phyloP scores from a whole-genome alignment of 495 filamentous ascomycete species.

The Cladorrhinum samala region DNA sequence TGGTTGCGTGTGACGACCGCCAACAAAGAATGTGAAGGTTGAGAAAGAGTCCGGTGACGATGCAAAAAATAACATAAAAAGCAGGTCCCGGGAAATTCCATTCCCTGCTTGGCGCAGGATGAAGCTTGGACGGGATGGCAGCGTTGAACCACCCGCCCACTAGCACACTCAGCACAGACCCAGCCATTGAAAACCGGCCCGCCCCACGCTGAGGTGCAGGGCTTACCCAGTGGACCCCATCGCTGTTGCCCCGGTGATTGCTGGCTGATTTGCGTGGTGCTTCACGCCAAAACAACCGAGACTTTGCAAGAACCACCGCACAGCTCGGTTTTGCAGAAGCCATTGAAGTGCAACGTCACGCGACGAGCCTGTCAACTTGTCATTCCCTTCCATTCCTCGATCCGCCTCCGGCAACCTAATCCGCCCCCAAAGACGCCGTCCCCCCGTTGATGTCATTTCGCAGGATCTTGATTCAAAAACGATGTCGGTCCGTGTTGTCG shows the following conservation, averaged over 20 bases:
- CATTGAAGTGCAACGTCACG: background rate
- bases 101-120: background rate
- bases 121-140: background rate
- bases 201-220: background rate
- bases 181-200: too few species aligned
- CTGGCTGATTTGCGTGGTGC: background rate
- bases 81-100: slow-evolving; percentile 11
- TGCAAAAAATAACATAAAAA: slow-evolving; percentile 3
- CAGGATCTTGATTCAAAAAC: too few species aligned
- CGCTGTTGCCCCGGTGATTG: slow-evolving; percentile 3
- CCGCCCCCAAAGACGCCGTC: background rate
- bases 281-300: background rate
- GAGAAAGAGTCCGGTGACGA: too few species aligned
- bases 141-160: background rate
- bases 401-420: background rate
- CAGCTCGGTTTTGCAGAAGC: slow-evolving; percentile 2
- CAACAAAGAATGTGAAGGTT: too few species aligned
- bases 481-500: slow-evolving; percentile 79
- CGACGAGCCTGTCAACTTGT: background rate
- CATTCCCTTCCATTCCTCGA: background rate
- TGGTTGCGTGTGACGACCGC: slow-evolving; percentile 12
- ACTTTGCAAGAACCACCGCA: background rate
- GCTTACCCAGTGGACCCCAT: background rate
- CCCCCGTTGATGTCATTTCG: slow-evolving; percentile 4
- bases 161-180: too few species aligned